phyloP scores from a whole-genome alignment of 148 eudicot genomes.

The Rhododendron kiyosumense region DNA sequence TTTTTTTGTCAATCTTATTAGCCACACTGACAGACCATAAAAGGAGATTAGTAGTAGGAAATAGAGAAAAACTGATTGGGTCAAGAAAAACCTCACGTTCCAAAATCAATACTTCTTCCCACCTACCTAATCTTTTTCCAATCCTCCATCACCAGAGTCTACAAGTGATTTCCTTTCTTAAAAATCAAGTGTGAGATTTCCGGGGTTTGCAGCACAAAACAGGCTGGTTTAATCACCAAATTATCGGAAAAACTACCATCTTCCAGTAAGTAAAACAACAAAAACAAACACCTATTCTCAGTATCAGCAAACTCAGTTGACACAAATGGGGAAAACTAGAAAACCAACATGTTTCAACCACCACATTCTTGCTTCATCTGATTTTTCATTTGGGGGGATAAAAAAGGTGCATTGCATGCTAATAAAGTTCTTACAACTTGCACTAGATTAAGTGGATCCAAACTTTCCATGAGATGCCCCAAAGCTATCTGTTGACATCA shows the following conservation, averaged over 20 bases:
- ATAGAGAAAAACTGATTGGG: background rate
- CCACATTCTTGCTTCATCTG: background rate
- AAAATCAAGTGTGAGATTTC: background rate
- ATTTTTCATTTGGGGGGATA: background rate
- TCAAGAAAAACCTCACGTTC: background rate
- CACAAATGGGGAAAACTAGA: background rate
- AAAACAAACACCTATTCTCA: background rate
- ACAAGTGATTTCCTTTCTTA: background rate
- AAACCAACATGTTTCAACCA: background rate
- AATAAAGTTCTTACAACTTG: background rate
- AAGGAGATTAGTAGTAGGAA: background rate
- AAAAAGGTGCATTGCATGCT: background rate
- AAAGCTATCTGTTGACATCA: constrained; percentile 4
- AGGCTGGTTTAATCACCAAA: background rate
- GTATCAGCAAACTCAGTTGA: background rate
- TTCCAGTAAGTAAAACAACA: background rate
- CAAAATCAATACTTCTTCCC: background rate
- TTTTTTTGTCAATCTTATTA: background rate
- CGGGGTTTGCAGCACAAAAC: background rate
- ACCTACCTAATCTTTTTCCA: background rate
- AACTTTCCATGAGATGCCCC: background rate
- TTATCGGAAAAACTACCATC: background rate
- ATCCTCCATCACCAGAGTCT: background rate
- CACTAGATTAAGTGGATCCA: background rate
- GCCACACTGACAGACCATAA: background rate